Evolutionary conservation across 202 grass and related monocot species (phyloP).

Genomic region (Setaria italica): DNA sequence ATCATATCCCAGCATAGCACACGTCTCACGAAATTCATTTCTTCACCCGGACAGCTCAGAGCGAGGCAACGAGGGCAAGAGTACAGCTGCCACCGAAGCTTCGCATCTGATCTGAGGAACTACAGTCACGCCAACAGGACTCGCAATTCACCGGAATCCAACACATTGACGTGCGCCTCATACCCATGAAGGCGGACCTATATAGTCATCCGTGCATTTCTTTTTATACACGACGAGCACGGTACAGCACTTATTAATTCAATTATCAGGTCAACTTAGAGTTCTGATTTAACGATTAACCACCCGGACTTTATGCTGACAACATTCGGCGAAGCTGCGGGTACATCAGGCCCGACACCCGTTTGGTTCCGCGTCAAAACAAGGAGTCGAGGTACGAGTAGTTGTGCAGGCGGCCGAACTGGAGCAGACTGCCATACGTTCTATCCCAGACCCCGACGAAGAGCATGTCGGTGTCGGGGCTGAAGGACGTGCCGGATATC

Average conservation of each 20-base stretch:
- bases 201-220: constrained; percentile 56
- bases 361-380: constrained; percentile 50
- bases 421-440: constrained; percentile 77
- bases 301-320: constrained; percentile 47
- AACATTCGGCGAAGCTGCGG: constrained; percentile 9
- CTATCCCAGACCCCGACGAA: constrained; percentile 88
- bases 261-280: constrained; percentile 47
- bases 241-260: constrained; percentile 57
- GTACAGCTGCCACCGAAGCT: not conserved
- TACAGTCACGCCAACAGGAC: not conserved
- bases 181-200: not conserved
- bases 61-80: not conserved
- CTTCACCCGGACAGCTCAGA: not conserved
- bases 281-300: constrained; percentile 43
- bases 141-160: constrained; percentile 32
- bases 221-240: constrained; percentile 56
- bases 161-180: constrained; percentile 30
- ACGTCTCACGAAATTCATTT: not conserved
- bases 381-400: constrained; percentile 72
- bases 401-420: constrained; percentile 63
- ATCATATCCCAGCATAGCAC: not conserved
- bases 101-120: not conserved
- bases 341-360: constrained; percentile 19
- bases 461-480: constrained; percentile 70
- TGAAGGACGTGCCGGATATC: constrained; percentile 87